Percentiles rank a stretch among this genome's conserved stretches.
Conservation (phyloP, 148 eudicot genomes). For the Cornus kousa region DNA sequence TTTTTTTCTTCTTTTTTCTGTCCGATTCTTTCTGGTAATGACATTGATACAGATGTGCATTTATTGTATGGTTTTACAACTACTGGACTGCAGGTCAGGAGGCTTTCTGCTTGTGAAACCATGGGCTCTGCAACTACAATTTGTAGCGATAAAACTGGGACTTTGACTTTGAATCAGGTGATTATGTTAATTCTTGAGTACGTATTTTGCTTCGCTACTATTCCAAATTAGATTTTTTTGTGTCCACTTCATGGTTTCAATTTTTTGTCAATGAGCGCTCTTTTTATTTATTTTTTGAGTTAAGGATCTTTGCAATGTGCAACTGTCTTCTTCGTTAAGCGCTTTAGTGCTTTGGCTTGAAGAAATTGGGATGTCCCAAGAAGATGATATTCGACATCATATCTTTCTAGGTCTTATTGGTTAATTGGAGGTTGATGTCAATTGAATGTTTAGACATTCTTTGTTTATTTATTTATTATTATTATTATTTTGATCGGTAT, state of each 20-base stretch:
- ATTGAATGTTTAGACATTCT: not conserved
- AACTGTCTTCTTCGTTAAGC: not conserved
- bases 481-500: not conserved
- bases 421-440: not conserved
- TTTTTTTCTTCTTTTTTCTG: not conserved
- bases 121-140: conserved; percentile 99
- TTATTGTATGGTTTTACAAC: conserved; percentile 1
- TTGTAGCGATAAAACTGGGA: conserved; percentile 99
- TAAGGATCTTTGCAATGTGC: not conserved
- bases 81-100: conserved; percentile 63
- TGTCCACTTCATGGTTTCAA: not conserved
- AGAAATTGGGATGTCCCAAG: not conserved
- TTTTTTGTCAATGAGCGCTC: not conserved
- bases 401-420: not conserved
- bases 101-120: conserved; percentile 99
- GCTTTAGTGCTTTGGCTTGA: not conserved
- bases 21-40: not conserved
- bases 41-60: not conserved
- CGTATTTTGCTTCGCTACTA: not conserved
- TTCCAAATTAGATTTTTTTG: not conserved
- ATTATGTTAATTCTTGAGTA: not conserved
- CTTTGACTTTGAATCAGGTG: conserved; percentile 45
- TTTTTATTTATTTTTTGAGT: not conserved
- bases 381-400: not conserved
- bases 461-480: too few relatives aligned